Evolutionary conservation across 306 rosid species (phyloP).

Genomic region (Citrullus colocynthis): DNA sequence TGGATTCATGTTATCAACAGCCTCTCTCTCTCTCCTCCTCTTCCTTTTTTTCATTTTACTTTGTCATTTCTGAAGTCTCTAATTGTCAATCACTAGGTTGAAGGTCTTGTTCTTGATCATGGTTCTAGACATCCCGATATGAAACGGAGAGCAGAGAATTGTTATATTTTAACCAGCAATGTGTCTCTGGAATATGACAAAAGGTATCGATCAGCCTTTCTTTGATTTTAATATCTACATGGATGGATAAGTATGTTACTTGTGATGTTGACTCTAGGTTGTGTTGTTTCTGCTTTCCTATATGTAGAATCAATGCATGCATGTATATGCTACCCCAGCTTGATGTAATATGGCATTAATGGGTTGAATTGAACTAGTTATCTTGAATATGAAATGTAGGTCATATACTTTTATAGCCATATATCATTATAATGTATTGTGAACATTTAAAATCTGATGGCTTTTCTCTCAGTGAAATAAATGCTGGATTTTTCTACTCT

Average conservation of each 20-base stretch:
- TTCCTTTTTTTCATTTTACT: background rate
- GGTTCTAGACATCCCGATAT: conserved; percentile 99
- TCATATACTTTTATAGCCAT: background rate
- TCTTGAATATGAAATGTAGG: background rate
- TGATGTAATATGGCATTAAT: background rate
- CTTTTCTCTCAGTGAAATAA: conserved; percentile 63
- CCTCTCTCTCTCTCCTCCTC: background rate
- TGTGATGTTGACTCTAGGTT: background rate
- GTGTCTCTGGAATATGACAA: conserved; percentile 92
- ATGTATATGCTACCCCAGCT: background rate
- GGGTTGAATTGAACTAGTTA: background rate
- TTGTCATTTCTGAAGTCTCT: background rate
- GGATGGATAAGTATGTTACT: background rate
- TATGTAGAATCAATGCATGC: background rate
- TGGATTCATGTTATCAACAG: background rate
- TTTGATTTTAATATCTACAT: background rate
- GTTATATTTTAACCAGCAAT: conserved; percentile 71
- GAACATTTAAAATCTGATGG: conserved; percentile 9
- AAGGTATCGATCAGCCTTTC: conserved; percentile 33
- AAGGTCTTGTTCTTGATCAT: conserved; percentile 98
- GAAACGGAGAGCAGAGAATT: conserved; percentile 92
- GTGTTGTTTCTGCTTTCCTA: background rate
- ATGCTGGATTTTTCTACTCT: conserved; percentile 98
- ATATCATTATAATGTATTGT: background rate
- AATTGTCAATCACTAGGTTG: conserved; percentile 40